These are phyloP conservation scores for Vitis hybrid DNA, from an alignment of 177 flowering plant species.

Conservation along the genomic window DNA sequence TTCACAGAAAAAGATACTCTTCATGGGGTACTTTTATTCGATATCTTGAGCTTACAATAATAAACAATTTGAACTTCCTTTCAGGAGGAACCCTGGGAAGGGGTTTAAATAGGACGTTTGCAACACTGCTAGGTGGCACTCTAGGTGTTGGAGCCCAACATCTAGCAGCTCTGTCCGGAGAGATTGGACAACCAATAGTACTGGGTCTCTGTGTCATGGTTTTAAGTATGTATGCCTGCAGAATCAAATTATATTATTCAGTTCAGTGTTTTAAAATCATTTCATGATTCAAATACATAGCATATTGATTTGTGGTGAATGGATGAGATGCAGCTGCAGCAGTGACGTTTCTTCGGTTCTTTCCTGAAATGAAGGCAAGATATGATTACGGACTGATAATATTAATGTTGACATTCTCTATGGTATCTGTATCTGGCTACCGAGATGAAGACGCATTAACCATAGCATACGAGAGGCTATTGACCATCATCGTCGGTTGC, in stretches of 20 bases:
- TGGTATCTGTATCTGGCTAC: slow-evolving; percentile 26
- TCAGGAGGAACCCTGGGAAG: slow-evolving; percentile 22
- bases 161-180: slow-evolving; percentile 14
- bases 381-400: slow-evolving; percentile 33
- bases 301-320: not conserved
- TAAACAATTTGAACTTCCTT: not conserved
- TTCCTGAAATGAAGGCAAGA: slow-evolving; percentile 25
- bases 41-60: too few species aligned
- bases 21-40: too few species aligned
- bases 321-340: slow-evolving; percentile 17
- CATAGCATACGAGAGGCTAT: slow-evolving; percentile 19
- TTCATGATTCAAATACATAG: too few species aligned
- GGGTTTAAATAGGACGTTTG: slow-evolving; percentile 21
- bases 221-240: not conserved
- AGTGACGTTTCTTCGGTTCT: slow-evolving; percentile 22
- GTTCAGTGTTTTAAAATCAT: too few species aligned
- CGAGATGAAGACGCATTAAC: slow-evolving; percentile 20
- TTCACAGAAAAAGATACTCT: too few species aligned
- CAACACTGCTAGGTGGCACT: slow-evolving; percentile 24
- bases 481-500: slow-evolving; percentile 25
- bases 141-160: slow-evolving; percentile 17
- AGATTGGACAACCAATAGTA: slow-evolving; percentile 18
- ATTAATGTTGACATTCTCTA: slow-evolving; percentile 27
- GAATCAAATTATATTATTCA: too few species aligned
- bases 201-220: slow-evolving; percentile 16